Percentiles rank a stretch among this genome's conserved stretches.
phyloP scores from a whole-genome alignment of 2,329 filamentous ascomycete genomes.

The Fusarium pilosicola region DNA sequence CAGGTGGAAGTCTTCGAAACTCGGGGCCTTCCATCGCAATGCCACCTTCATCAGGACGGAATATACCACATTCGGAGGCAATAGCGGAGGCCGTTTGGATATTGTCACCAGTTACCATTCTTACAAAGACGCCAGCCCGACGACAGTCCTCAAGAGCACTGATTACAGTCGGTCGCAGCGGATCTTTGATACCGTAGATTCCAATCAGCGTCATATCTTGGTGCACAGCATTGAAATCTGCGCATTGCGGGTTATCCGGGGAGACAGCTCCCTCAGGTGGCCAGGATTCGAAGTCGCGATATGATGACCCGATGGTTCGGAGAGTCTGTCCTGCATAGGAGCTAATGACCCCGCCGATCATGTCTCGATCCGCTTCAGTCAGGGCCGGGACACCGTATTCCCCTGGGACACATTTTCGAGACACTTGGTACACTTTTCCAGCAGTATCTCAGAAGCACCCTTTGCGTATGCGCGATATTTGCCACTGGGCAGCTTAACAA shows the following conservation, averaged over 20 bases:
- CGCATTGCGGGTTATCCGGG: conserved; percentile 63
- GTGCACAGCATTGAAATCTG: conserved; percentile 64
- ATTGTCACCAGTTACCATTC: conserved; percentile 68
- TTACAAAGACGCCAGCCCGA: conserved; percentile 72
- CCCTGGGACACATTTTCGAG: conserved; percentile 61
- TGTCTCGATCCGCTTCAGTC: conserved; percentile 62
- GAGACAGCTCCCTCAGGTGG: conserved; percentile 73
- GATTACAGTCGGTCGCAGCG: conserved; percentile 69
- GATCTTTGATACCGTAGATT: conserved; percentile 73
- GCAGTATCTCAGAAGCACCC: conserved; percentile 66
- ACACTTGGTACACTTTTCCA: conserved; percentile 60
- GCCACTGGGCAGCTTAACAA: conserved; percentile 57
- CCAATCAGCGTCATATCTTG: conserved; percentile 53
- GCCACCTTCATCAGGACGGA: conserved; percentile 67
- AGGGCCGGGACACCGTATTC: conserved; percentile 65
- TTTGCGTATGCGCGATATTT: conserved; percentile 63
- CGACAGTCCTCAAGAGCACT: conserved; percentile 72
- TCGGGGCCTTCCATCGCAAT: conserved; percentile 66
- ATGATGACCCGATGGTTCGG: conserved; percentile 78
- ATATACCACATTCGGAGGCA: conserved; percentile 56
- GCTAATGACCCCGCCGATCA: conserved; percentile 64
- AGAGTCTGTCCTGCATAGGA: conserved; percentile 72
- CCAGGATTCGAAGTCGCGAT: conserved; percentile 77
- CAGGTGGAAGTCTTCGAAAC: conserved; percentile 67
- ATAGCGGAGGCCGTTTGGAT: conserved; percentile 57